Evolutionary conservation across 768 basidiomycete species (phyloP), one percentile per base, ranked within the genome.

Genomic region (Crepidotus variabilis): DNA sequence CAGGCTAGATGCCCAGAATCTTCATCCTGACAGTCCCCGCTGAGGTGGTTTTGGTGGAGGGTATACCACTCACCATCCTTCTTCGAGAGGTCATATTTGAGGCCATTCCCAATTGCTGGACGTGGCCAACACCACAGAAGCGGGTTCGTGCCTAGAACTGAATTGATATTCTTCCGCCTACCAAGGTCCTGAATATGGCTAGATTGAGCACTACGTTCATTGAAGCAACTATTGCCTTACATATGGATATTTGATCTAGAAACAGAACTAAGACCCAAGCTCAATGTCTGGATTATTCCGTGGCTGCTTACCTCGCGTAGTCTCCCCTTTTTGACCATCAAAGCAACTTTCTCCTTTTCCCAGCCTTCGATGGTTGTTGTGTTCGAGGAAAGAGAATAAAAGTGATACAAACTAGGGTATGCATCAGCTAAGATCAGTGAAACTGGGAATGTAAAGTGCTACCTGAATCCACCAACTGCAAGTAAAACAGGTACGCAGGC

Each of bases 311-410:
- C 90, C 72, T 94, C 89, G 51, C 79, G 83, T 56, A 98, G 88
- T 69, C 90, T 92, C 5, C 95, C 96, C 56, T 88, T 77, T 18
- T 89, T 83, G 51, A 92, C 84, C 62, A 99, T 79, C 0, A 84
- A 89, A 4, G 94, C 88, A 1, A 85, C 93, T 71, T 90, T 95
- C 66, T 98, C 94, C 72, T 98, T 98, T 71, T 99, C 97, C 92
- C 92, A 96, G 0, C 90, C 86, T 73, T 99, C 97, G 50, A 99
- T 98, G 0, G 97, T 98, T 0, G 96, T 99, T 1, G 87, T 85
- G 69, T 99, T 99, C 9, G 79, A 80, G 6, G 81, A 63, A 23
- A 98, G 69, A 50, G 81, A 78, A 65, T 87, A 89, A 60, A 95
- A 84, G 61, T 98, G 97, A 66, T 94, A 98, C 20, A 98, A 55